Evolutionary conservation across 176 grass and related monocot genomes (phyloP).

Genomic region (Ensete glaucum): DNA sequence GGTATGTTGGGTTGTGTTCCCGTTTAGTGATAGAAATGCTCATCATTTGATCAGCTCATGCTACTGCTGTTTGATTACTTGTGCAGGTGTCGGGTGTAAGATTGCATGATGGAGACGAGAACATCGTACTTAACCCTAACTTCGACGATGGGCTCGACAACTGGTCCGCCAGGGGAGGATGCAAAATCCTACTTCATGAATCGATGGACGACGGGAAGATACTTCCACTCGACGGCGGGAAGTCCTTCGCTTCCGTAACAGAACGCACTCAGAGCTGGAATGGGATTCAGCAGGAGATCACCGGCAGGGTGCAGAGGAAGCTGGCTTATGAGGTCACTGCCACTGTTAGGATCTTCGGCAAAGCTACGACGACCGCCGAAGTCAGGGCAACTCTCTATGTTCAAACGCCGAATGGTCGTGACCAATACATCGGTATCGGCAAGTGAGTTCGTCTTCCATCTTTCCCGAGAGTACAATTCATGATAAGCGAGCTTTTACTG

Average conservation of each 20-base stretch:
- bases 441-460: constrained; percentile 28
- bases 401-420: constrained; percentile 48
- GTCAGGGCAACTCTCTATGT: constrained; percentile 53
- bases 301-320: constrained; percentile 65
- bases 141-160: constrained; percentile 70
- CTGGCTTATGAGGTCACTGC: constrained; percentile 47
- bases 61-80: not conserved
- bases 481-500: not conserved
- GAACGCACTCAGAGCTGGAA: constrained; percentile 57
- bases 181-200: constrained; percentile 67
- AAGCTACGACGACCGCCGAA: constrained; percentile 30
- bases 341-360: constrained; percentile 38
- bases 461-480: not conserved
- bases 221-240: constrained; percentile 43
- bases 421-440: constrained; percentile 67
- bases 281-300: constrained; percentile 80
- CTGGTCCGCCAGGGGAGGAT: constrained; percentile 69
- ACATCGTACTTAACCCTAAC: constrained; percentile 83
- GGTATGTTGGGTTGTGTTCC: too few relatives aligned
- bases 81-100: not conserved
- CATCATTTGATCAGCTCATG: not conserved
- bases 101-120: constrained; percentile 20
- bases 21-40: too few relatives aligned
- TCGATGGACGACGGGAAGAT: constrained; percentile 70
- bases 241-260: constrained; percentile 61